Evolutionary conservation across 1,284 basidiomycete genomes (phyloP).

Genomic region (Papiliotrema laurentii): DNA sequence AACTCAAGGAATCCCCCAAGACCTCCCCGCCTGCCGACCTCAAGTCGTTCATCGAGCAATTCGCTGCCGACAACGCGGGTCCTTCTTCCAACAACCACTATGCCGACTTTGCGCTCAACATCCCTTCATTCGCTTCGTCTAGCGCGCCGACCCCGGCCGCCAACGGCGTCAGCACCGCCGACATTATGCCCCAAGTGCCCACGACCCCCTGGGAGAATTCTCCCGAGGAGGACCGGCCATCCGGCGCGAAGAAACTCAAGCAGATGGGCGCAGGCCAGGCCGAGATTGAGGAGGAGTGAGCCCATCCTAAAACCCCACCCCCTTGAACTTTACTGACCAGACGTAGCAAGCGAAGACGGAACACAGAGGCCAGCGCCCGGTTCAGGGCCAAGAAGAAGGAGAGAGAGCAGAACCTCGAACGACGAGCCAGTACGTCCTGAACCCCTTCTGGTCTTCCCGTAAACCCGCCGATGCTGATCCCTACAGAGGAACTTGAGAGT

Average conservation of each 20-base stretch:
- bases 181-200: conserved; percentile 17
- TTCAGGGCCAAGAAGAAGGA: conserved; percentile 99
- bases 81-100: conserved; percentile 15
- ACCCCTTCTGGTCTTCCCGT: neutral
- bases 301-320: neutral
- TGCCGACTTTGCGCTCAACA: conserved; percentile 16
- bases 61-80: conserved; percentile 21
- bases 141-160: conserved; percentile 14
- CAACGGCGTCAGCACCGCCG: conserved; percentile 19
- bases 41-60: conserved; percentile 44
- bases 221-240: conserved; percentile 20
- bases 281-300: conserved; percentile 45
- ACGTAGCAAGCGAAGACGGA: conserved; percentile 75
- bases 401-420: conserved; percentile 87
- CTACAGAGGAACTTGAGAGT: conserved; percentile 69
- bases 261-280: conserved; percentile 31
- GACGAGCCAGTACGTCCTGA: conserved; percentile 57
- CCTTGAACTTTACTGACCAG: neutral
- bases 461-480: neutral
- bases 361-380: conserved; percentile 94
- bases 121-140: neutral
- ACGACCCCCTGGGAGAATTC: conserved; percentile 5
- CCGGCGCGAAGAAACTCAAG: conserved; percentile 44
- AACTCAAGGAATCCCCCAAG: conserved; percentile 6
- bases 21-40: conserved; percentile 24